phyloP scores from a whole-genome alignment of 176 grass and related monocot genomes.

The Avena eriantha region DNA sequence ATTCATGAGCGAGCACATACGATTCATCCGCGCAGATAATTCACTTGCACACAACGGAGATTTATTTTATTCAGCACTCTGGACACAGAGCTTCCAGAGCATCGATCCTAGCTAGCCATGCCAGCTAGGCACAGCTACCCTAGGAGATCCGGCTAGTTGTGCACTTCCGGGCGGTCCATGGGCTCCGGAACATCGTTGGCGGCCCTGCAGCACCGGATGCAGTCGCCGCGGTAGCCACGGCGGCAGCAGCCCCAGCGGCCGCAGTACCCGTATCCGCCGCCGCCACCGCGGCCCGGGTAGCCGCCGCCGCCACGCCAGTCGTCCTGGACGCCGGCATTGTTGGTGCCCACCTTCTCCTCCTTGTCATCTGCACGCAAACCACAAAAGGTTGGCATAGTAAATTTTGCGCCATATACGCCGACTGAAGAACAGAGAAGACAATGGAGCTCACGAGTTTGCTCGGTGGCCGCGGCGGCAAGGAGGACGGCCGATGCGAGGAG shows the following conservation, averaged over 20 bases:
- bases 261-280: neutral
- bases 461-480: slow-evolving; percentile 32
- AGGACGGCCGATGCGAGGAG: slow-evolving; percentile 47
- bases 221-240: slow-evolving; percentile 45
- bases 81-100: neutral
- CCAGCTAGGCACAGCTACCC: neutral
- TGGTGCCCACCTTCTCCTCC: neutral
- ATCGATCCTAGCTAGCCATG: neutral
- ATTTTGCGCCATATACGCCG: neutral
- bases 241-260: slow-evolving; percentile 51
- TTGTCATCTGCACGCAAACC: neutral
- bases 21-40: neutral
- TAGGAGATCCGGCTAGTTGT: neutral
- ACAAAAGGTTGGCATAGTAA: neutral
- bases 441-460: slow-evolving; percentile 47
- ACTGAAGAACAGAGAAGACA: neutral
- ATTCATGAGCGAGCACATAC: neutral
- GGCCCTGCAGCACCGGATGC: neutral
- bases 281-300: neutral
- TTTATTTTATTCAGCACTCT: slow-evolving; percentile 23
- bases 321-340: slow-evolving; percentile 39
- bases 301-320: slow-evolving; percentile 11
- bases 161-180: slow-evolving; percentile 10
- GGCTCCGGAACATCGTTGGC: slow-evolving; percentile 9
- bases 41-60: neutral